A percentile compares a stretch with the other conserved stretches of the same genome.
phyloP scores from a whole-genome alignment of 2,329 filamentous ascomycete species.

The Tolypocladium pustulatum region DNA sequence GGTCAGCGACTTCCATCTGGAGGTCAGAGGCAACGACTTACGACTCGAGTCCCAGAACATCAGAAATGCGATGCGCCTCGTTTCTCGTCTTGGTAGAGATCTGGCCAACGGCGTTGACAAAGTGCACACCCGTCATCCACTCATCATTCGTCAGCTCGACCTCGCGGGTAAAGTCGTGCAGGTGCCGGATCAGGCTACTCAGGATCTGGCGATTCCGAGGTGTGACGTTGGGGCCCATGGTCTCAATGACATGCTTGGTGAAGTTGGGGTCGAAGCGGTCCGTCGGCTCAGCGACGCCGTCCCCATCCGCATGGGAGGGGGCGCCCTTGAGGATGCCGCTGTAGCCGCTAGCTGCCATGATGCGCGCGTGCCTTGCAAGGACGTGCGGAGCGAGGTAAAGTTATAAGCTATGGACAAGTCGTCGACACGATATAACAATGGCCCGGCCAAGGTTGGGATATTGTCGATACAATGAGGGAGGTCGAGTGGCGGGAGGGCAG shows the following conservation, averaged over 20 bases:
- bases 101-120: slow-evolving; percentile 65
- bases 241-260: slow-evolving; percentile 61
- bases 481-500: neutral
- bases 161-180: slow-evolving; percentile 71
- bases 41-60: slow-evolving; percentile 66
- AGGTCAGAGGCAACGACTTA: slow-evolving; percentile 24
- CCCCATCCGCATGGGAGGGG: too few species aligned
- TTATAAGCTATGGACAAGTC: neutral
- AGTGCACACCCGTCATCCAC: slow-evolving; percentile 66
- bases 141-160: slow-evolving; percentile 68
- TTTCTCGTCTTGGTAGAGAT: slow-evolving; percentile 58
- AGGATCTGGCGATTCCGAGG: slow-evolving; percentile 56
- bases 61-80: slow-evolving; percentile 62
- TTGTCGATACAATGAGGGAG: too few species aligned
- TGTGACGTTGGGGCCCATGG: slow-evolving; percentile 59
- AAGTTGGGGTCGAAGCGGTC: slow-evolving; percentile 63
- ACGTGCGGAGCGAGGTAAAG: neutral
- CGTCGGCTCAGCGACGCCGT: neutral
- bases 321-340: neutral
- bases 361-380: neutral
- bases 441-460: neutral
- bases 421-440: neutral
- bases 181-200: slow-evolving; percentile 53
- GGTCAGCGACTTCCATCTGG: neutral
- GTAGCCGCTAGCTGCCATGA: neutral